A percentile compares a stretch with the other conserved stretches of the same genome.
phyloP scores from a whole-genome alignment of 306 rosid genomes.

The Citrullus mucosospermus region DNA sequence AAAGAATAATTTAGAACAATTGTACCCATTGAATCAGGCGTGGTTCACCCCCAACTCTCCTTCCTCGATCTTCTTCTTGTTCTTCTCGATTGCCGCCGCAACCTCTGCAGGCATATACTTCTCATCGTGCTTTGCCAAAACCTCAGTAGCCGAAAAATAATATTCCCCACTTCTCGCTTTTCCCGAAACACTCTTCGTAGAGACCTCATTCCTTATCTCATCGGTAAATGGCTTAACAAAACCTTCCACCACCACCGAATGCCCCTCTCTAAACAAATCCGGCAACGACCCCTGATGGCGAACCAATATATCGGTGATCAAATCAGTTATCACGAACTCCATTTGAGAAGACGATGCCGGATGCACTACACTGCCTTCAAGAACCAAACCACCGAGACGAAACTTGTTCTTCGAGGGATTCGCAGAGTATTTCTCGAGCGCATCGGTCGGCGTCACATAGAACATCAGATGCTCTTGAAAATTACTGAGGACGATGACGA shows the following conservation, averaged over 20 bases:
- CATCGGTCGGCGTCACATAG: conserved; percentile 80
- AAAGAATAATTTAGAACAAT: background rate
- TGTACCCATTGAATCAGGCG: conserved; percentile 24
- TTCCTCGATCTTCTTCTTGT: conserved; percentile 51
- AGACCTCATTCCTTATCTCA: conserved; percentile 36
- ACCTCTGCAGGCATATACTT: conserved; percentile 88
- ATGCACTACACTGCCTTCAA: conserved; percentile 76
- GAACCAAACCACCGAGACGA: conserved; percentile 79
- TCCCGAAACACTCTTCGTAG: conserved; percentile 41
- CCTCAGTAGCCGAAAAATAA: conserved; percentile 68
- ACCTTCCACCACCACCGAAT: conserved; percentile 85
- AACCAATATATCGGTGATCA: conserved; percentile 74
- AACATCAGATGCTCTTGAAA: conserved; percentile 72
- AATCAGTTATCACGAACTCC: conserved; percentile 82
- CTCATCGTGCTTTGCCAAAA: conserved; percentile 90
- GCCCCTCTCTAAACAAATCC: conserved; percentile 85
- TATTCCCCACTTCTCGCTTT: conserved; percentile 63
- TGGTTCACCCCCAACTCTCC: conserved; percentile 13
- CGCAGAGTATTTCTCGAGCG: conserved; percentile 32
- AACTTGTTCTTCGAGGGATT: conserved; percentile 70
- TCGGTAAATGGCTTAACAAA: conserved; percentile 71
- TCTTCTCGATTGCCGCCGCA: conserved; percentile 79
- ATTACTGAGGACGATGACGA: conserved; percentile 63
- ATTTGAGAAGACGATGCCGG: conserved; percentile 60
- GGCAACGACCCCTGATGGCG: conserved; percentile 67